Base-by-base conservation (phyloP, 2,329 filamentous ascomycete genomes). In the Eutypa lata region DNA sequence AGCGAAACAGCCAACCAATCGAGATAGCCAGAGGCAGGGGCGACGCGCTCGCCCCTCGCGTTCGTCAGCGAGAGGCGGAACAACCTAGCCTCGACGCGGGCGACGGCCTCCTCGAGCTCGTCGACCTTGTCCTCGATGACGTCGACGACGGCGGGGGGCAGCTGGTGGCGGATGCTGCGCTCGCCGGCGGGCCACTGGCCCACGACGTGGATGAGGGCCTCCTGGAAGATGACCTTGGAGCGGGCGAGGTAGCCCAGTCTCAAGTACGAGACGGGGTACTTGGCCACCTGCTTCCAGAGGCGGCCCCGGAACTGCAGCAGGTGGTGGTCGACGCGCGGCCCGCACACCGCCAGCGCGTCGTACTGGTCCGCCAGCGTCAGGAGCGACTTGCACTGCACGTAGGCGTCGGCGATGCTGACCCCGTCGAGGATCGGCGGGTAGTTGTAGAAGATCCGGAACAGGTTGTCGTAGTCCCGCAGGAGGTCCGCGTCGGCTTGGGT, bases 371-470 rank as follows among this genome's bases (percentile, higher is more conserved):
- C 93, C 18, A 97, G 79, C 13, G 85, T 84, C 40, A 97, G 81
- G 2, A 97, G 82, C 13, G 90, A 88, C 72, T 97, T 96, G 80
- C 91, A 96, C 71, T 97, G 91, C 43, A 94, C 87, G 67, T 97
- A 97, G 22, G 92, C 91, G 56, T 91, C 88, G 50, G 91, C 91
- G 58, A 97, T 96, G 69, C 94, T 96, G 69, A 94, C 80, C 24
- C 83, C 82, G 71, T 96, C 92, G 31, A 97, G 81, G 0, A 84
- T 67, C 0, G 93, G 93, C 0, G 91, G 77, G 68, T 95, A 90
- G 70, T 97, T 96, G 78, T 97, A 97, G 76, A 97, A 96, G 57
- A 94, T 88, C 63, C 92, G 89, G 69, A 97, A 95, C 21, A 97
- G 80, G 69, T 97, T 97, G 69, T 96, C 91, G 71, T 97, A 97